A percentile compares a stretch with the other conserved stretches of the same genome.
Conservation (phyloP, 2,329 filamentous ascomycete genomes). For the Alternaria sp. region DNA sequence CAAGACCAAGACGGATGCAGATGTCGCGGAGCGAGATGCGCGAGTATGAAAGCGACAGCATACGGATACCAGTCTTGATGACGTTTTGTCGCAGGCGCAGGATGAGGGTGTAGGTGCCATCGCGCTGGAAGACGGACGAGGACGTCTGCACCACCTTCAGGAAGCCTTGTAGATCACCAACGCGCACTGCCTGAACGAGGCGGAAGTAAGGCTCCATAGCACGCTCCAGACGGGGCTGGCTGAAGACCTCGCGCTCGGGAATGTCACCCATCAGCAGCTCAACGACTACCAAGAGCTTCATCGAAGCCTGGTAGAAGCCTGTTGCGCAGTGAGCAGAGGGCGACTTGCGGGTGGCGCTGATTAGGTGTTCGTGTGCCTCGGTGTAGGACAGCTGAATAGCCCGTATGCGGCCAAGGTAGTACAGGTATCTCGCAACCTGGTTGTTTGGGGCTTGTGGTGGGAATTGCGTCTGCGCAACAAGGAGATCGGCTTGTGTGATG, state of each 20-base stretch:
- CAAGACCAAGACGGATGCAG: constrained; percentile 90
- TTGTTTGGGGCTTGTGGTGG: constrained; percentile 95
- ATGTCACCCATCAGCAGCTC: constrained; percentile 99
- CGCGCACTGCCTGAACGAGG: constrained; percentile 91
- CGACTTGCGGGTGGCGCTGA: constrained; percentile 92
- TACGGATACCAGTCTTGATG: constrained; percentile 98
- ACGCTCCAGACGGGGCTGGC: constrained; percentile 84
- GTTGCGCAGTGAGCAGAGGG: constrained; percentile 88
- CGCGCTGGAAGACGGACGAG: constrained; percentile 84
- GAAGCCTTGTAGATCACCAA: constrained; percentile 95
- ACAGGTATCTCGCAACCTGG: constrained; percentile 95
- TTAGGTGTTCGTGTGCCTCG: constrained; percentile 93
- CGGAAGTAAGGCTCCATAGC: constrained; percentile 92
- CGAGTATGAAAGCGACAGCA: constrained; percentile 98
- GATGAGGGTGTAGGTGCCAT: constrained; percentile 95
- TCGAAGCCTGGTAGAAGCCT: constrained; percentile 94
- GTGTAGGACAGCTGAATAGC: constrained; percentile 97
- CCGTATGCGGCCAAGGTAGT: constrained; percentile 95
- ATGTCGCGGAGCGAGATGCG: constrained; percentile 97
- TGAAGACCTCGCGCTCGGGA: constrained; percentile 92
- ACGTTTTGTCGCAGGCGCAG: constrained; percentile 96
- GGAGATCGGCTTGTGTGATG: constrained; percentile 93
- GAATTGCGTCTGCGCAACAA: constrained; percentile 95
- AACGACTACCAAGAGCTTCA: constrained; percentile 94
- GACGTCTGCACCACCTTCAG: constrained; percentile 84